phyloP scores from a whole-genome alignment of 169 alveolate genomes.

The Plasmodium gonderi region DNA sequence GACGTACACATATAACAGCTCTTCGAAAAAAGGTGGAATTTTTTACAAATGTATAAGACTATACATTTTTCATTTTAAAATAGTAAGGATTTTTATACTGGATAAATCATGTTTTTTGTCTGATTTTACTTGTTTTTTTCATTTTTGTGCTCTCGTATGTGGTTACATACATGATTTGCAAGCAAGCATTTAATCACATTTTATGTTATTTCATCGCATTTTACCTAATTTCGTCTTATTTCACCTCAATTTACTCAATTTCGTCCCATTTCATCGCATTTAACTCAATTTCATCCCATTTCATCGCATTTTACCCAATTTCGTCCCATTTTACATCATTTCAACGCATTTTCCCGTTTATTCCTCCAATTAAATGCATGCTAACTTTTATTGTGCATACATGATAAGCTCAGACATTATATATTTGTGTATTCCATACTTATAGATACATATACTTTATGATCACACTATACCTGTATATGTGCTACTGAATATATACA shows the following conservation, averaged over 20 bases:
- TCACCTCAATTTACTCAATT: background rate
- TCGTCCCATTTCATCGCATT: background rate
- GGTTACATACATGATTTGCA: background rate
- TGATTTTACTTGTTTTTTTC: conserved; percentile 9
- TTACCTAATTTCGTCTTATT: background rate
- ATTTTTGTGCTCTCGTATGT: background rate
- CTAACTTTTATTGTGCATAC: background rate
- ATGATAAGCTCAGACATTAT: background rate
- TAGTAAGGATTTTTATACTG: background rate
- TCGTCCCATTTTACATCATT: background rate
- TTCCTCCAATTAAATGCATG: conserved; percentile 12
- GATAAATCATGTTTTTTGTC: conserved; percentile 18
- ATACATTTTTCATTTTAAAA: conserved; percentile 6
- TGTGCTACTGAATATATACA: background rate
- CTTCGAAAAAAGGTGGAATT: background rate
- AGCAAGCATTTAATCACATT: background rate
- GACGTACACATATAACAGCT: conserved; percentile 8
- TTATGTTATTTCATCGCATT: background rate
- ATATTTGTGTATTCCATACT: background rate
- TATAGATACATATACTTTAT: background rate
- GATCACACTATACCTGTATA: background rate
- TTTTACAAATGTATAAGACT: conserved; percentile 7
- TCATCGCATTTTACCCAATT: background rate
- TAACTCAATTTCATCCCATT: background rate
- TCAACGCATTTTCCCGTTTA: background rate